These are phyloP conservation scores for Acanthochlamys bracteata DNA, from an alignment of 106 monocot genomes.

Conservation along the genomic window DNA sequence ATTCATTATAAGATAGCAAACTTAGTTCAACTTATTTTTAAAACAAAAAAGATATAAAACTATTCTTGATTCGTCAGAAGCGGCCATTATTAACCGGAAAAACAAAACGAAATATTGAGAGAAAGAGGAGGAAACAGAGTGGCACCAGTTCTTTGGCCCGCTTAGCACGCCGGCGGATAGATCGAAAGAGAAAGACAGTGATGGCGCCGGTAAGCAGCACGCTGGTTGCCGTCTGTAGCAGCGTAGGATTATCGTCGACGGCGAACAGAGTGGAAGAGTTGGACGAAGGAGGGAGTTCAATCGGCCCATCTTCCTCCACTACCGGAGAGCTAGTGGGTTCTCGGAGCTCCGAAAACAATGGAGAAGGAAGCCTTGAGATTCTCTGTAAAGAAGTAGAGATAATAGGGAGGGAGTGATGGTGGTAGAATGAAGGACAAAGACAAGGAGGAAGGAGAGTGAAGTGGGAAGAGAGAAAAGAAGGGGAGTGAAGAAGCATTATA, in stretches of 20 bases:
- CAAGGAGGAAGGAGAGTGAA: background rate
- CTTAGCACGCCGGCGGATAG: slow-evolving; percentile 84
- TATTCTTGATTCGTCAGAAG: too few species aligned
- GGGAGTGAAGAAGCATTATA: too few species aligned
- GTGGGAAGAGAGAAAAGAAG: background rate
- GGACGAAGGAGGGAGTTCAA: slow-evolving; percentile 48
- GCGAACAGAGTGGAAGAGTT: slow-evolving; percentile 47
- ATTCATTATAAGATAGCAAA: too few species aligned
- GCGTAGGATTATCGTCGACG: slow-evolving; percentile 57
- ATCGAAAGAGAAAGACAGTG: slow-evolving; percentile 86
- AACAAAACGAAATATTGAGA: too few species aligned
- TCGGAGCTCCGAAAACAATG: background rate
- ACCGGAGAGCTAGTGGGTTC: slow-evolving; percentile 4
- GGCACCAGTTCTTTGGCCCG: slow-evolving; percentile 72
- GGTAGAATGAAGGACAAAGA: too few species aligned
- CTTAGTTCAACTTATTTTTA: too few species aligned
- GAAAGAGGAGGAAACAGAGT: background rate
- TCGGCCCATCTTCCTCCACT: slow-evolving; percentile 38
- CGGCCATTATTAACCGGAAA: too few species aligned
- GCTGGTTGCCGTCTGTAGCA: slow-evolving; percentile 78
- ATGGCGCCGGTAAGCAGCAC: slow-evolving; percentile 89
- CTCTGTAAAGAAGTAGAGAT: background rate
- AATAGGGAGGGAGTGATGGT: background rate
- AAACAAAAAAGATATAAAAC: too few species aligned
- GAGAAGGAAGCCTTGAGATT: background rate